Base-by-base conservation (phyloP, 176 grass and related monocot species). In the barley (Hordeum vulgare) region DNA sequence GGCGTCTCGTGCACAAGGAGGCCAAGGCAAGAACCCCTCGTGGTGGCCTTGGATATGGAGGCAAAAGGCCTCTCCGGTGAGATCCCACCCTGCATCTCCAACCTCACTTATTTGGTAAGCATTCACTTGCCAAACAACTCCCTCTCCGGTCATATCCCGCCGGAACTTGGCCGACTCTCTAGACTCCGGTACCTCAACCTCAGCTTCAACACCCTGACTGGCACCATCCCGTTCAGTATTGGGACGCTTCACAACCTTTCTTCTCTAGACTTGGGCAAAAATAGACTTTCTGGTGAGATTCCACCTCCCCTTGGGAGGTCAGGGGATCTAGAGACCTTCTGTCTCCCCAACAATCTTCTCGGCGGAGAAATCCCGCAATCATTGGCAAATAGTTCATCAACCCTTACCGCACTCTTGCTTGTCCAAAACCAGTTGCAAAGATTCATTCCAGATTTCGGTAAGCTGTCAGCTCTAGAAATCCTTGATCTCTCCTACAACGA, bases 361-460 rank as follows among this genome's bases (percentile, higher is more conserved):
- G 27, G 8, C 11, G 88, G 83, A 31, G 47, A 27, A 59, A 90
- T 85, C 25, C 88, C 89, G 3, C 49, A 36, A 15, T 65, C 76
- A 3, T 24, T 92, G 8, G 83, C 83, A 18, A 83, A 86, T 15
- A 54, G 79, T 11, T 78, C 67, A 8, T 31, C 74, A 0, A 26
- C 56, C 9, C 69, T 94, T n/a, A 39, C n/a, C 20, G 23, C 18
- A 3, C 75, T 94, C 36, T 12, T 67, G n/a, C 25, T 86, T 33
- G 74, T 71, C 1, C 4, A 49, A 1, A 94, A 94, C 36, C n/a
- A 64, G 25, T 25, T 94, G 28, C 59, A 83, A 5, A 88, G 85
- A 12, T 18, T 7, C 31, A 84, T 94, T 54, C 85, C 91, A 20
- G 69, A 51, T 24, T 54, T 82, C 12, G 42, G 57, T 64, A 36